Evolutionary conservation across 2,329 filamentous ascomycete species (phyloP), one percentile per base, ranked within the genome.

Genomic region (Chalaropsis ovoidea): DNA sequence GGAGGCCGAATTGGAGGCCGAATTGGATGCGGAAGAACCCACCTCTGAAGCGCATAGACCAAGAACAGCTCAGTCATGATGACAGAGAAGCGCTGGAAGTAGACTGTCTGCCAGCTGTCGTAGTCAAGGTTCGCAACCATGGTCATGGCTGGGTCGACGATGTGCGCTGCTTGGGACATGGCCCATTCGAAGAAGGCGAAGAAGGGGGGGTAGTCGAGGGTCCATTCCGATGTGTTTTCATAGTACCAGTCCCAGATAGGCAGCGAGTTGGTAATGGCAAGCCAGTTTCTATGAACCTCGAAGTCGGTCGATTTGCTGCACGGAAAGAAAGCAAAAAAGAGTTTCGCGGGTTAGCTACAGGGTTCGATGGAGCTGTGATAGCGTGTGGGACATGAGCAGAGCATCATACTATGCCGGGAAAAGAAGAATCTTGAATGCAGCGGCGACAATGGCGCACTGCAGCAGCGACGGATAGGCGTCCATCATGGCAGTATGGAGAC

Each of bases 161-260:
- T 83, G 69, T 80, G 83, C 31, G 92, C 94, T 67, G 86, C 79
- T 71, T 94, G 89, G 60, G 93, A 94, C 71, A 99, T 81, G 56
- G 86, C 74, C 90, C 90, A 97, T 80, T 99, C 94, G 77, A 97
- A 96, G 74, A 89, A 92, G 70, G 94, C 94, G 73, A 99, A 99
- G 77, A 97, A 96, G 7, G 94, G 94, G 41, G 94, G 94, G 74
- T 99, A 99, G 78, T 99, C 94, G 72, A 99, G 86, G 0, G 94
- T 99, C 94, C 94, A 99, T 90, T 97, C 90, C 67, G 94, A 99
- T 1, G 92, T 96, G 77, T 92, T 88, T 80, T 99, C 94, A 73
- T 87, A 92, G 77, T 99, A 99, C 94, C 94, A 99, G 70, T 95
- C 81, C 75, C 88, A 85, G 62, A 92, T 77, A 2, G 93, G 89